Conservation (phyloP, 169 alveolate species). For the Amoebophrya sp. region DNA sequence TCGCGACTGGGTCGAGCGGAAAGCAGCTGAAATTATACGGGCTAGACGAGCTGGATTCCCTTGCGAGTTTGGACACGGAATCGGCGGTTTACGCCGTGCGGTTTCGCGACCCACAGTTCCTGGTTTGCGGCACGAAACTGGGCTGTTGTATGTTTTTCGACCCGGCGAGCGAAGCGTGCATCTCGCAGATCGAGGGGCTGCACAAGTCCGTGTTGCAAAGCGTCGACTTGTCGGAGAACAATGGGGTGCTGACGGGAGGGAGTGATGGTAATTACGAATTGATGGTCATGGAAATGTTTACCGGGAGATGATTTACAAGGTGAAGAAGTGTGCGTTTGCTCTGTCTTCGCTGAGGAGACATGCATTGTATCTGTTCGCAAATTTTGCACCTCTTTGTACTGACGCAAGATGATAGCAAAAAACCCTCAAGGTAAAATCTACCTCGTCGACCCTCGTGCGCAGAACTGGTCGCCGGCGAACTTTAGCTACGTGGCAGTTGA, state of each 20-base stretch:
- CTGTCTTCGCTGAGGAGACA: no score
- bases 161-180: background rate
- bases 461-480: no score
- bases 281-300: no score
- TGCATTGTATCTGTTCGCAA: no score
- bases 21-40: background rate
- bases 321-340: no score
- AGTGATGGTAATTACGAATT: background rate
- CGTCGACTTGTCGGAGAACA: background rate
- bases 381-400: no score
- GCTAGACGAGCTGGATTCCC: background rate
- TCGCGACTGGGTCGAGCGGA: background rate
- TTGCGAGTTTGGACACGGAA: background rate
- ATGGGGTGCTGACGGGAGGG: background rate
- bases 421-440: no score
- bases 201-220: background rate
- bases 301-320: no score
- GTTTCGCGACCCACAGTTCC: background rate
- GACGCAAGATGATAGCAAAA: no score
- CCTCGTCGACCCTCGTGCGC: background rate
- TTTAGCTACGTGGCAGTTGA: background rate
- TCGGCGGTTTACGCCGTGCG: background rate
- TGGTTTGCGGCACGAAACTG: background rate
- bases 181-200: background rate
- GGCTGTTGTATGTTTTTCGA: constrained; percentile 1